Evolutionary conservation across 179 eudicot genomes (phyloP).

Genomic region (Beta macrorhiza): DNA sequence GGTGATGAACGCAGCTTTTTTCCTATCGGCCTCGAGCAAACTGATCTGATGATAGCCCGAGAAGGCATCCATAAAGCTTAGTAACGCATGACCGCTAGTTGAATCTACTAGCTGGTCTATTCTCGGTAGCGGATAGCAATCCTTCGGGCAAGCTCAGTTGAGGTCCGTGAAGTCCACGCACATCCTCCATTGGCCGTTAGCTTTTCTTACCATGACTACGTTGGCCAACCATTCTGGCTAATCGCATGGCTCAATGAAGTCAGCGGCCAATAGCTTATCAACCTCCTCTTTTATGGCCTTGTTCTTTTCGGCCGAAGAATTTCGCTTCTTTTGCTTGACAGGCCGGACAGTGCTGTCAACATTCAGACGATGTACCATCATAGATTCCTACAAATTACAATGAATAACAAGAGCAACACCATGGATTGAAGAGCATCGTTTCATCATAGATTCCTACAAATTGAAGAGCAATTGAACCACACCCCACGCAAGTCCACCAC

Average conservation of each 20-base stretch:
- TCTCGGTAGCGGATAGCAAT: not conserved
- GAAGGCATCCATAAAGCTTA: not conserved
- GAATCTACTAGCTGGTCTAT: not conserved
- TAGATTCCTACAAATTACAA: too few species aligned
- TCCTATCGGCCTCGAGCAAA: too few species aligned
- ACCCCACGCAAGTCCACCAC: too few species aligned
- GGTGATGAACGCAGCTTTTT: too few species aligned
- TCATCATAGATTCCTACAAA: too few species aligned
- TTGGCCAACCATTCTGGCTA: not conserved
- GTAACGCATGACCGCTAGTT: not conserved
- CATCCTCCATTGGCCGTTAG: not conserved
- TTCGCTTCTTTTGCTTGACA: too few species aligned
- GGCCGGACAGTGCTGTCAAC: too few species aligned
- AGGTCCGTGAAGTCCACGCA: not conserved
- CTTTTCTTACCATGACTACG: not conserved
- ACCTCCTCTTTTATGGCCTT: not conserved
- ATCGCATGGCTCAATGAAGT: not conserved
- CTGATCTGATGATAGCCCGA: too few species aligned
- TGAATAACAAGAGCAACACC: too few species aligned
- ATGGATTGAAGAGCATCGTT: too few species aligned
- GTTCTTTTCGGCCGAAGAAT: not conserved
- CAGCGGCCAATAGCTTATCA: not conserved
- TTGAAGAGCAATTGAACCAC: too few species aligned
- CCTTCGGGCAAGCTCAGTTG: not conserved
- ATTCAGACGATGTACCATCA: too few species aligned